Percentiles rank a stretch among this genome's conserved stretches.
Evolutionary conservation across 305 asterid genomes (phyloP).

Genomic region (Fraxinus xanthoxyloides): DNA sequence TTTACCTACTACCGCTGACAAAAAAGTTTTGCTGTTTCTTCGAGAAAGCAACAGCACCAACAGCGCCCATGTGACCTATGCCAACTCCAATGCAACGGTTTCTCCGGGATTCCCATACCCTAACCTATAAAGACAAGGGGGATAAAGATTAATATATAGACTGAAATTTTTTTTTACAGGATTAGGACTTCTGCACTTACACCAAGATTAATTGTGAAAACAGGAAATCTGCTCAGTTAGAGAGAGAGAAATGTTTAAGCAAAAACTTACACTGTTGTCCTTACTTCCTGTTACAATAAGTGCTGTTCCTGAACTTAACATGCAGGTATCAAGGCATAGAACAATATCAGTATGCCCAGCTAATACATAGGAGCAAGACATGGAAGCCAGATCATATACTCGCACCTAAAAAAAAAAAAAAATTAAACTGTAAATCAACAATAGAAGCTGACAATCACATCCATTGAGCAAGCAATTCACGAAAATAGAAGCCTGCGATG

Average conservation of each 20-base stretch:
- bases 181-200: neutral
- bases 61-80: slow-evolving; percentile 79
- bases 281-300: slow-evolving; percentile 93
- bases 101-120: slow-evolving; percentile 86
- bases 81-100: slow-evolving; percentile 81
- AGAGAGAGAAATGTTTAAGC: slow-evolving; percentile 8
- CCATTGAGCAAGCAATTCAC: neutral
- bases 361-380: slow-evolving; percentile 93
- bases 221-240: slow-evolving; percentile 3
- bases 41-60: slow-evolving; percentile 89
- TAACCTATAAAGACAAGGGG: slow-evolving; percentile 55
- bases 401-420: slow-evolving; percentile 55
- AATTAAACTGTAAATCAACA: slow-evolving; percentile 5
- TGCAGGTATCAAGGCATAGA: slow-evolving; percentile 83
- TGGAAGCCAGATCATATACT: slow-evolving; percentile 86
- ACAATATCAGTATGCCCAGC: slow-evolving; percentile 86
- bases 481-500: neutral
- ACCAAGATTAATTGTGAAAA: slow-evolving; percentile 4
- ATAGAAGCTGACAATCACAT: slow-evolving; percentile 13
- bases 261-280: slow-evolving; percentile 71
- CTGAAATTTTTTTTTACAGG: neutral
- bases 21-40: slow-evolving; percentile 72
- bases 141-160: slow-evolving; percentile 23
- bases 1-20: slow-evolving; percentile 93
- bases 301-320: slow-evolving; percentile 59